These are phyloP conservation scores for Citrus sp. DNA, from an alignment of 345 rosid species.

Conservation along the genomic window DNA sequence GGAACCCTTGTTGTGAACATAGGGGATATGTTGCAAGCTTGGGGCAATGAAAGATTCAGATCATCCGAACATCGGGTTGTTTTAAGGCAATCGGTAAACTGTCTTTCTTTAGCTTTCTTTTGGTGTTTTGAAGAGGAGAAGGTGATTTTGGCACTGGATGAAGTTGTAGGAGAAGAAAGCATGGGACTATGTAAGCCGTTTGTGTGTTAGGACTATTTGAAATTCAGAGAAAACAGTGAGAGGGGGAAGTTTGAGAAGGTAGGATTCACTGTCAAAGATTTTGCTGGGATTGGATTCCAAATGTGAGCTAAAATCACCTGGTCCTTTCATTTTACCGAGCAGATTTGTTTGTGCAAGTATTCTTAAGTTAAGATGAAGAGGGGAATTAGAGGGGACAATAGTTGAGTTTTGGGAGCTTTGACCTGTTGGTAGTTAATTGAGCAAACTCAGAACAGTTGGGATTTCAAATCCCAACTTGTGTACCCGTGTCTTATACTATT, in stretches of 20 bases:
- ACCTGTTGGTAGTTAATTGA: constrained; percentile 15
- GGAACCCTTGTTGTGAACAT: no score
- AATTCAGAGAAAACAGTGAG: constrained; percentile 32
- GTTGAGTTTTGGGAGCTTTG: constrained; percentile 3
- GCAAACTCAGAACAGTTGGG: constrained; percentile 14
- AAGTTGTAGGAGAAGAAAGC: constrained; percentile 25
- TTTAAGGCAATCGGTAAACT: constrained; percentile 17
- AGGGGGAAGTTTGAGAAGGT: constrained; percentile 42
- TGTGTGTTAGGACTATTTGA: constrained; percentile 40
- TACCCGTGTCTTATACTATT: not conserved
- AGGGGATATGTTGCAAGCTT: constrained; percentile 33
- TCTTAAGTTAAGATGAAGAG: not conserved
- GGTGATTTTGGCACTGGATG: constrained; percentile 29
- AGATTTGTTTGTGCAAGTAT: not conserved
- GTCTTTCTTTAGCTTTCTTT: constrained; percentile 39
- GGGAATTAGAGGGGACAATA: not conserved
- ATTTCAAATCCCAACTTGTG: constrained; percentile 18
- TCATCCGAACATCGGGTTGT: constrained; percentile 41
- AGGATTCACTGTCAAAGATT: constrained; percentile 42
- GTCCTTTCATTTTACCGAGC: not conserved
- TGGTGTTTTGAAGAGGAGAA: constrained; percentile 45
- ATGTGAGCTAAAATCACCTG: not conserved
- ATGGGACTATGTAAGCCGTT: constrained; percentile 28
- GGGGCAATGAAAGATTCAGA: constrained; percentile 39
- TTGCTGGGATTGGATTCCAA: constrained; percentile 27